Conservation (phyloP, 768 basidiomycete genomes). For the Leccinum disarticulatum region DNA sequence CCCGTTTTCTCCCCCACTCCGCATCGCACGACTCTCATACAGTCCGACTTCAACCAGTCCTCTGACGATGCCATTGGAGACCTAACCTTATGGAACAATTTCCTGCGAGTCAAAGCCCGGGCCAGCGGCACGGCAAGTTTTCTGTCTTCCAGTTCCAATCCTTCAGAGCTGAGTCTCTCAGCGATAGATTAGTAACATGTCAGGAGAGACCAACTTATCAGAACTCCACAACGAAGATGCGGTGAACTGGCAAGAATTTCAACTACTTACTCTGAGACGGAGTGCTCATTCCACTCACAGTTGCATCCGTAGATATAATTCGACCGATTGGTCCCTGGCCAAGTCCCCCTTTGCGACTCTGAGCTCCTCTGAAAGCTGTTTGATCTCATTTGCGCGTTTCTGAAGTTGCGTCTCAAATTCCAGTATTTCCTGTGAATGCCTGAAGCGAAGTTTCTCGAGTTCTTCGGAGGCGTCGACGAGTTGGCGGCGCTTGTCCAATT, state of each 20-base stretch:
- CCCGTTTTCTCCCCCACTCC: conserved; percentile 24
- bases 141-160: no score
- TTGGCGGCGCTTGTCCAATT: conserved; percentile 67
- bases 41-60: conserved; percentile 40
- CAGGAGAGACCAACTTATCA: no score
- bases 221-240: no score
- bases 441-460: conserved; percentile 59
- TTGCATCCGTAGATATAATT: no score
- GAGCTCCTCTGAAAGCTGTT: conserved; percentile 71
- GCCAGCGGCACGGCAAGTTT: no score
- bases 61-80: conserved; percentile 40
- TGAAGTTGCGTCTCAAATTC: conserved; percentile 71
- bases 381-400: conserved; percentile 65
- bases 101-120: conserved; percentile 8
- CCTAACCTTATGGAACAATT: conserved; percentile 32
- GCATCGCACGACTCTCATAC: conserved; percentile 49
- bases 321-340: conserved; percentile 55
- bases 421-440: conserved; percentile 64
- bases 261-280: no score
- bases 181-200: no score
- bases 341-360: conserved; percentile 59
- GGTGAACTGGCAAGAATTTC: no score
- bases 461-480: conserved; percentile 67
- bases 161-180: no score
- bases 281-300: no score